Conservation (phyloP, 345 rosid genomes). For the Eucalyptus cladocalyx region DNA sequence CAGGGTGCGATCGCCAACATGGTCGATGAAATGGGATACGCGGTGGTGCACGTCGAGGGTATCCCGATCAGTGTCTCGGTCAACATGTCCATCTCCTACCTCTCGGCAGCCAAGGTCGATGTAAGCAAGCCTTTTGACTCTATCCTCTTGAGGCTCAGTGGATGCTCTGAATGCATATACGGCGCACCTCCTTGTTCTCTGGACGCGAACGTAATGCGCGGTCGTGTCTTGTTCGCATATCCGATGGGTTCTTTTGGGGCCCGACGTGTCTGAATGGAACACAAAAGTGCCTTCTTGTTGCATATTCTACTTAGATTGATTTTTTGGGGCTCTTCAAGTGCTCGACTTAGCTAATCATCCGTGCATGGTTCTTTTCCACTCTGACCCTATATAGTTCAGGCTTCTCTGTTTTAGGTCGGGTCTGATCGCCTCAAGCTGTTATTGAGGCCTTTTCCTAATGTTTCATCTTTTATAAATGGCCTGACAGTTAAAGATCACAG, state of each 20-base stretch:
- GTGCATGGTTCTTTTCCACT: background rate
- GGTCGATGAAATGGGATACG: conserved; percentile 84
- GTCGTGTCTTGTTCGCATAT: background rate
- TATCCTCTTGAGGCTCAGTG: background rate
- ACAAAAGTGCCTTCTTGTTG: background rate
- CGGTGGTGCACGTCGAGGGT: conserved; percentile 47
- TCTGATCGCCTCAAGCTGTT: background rate
- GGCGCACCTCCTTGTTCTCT: background rate
- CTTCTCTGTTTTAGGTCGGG: background rate
- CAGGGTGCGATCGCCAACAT: conserved; percentile 74
- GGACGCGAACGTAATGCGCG: background rate
- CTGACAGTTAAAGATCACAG: background rate
- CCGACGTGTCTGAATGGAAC: background rate
- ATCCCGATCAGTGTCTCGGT: conserved; percentile 69
- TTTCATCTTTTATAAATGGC: background rate
- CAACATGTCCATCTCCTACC: conserved; percentile 77
- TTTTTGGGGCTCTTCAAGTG: background rate
- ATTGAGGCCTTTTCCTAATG: background rate
- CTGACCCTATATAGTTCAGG: background rate
- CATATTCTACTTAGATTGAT: background rate
- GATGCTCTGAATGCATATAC: background rate
- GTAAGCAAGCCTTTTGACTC: conserved; percentile 16
- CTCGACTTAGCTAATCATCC: background rate
- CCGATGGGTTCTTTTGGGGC: background rate
- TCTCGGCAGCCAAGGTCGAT: conserved; percentile 47